Conservation (phyloP, 1,284 basidiomycete species). For the Trichosporon sp. region DNA sequence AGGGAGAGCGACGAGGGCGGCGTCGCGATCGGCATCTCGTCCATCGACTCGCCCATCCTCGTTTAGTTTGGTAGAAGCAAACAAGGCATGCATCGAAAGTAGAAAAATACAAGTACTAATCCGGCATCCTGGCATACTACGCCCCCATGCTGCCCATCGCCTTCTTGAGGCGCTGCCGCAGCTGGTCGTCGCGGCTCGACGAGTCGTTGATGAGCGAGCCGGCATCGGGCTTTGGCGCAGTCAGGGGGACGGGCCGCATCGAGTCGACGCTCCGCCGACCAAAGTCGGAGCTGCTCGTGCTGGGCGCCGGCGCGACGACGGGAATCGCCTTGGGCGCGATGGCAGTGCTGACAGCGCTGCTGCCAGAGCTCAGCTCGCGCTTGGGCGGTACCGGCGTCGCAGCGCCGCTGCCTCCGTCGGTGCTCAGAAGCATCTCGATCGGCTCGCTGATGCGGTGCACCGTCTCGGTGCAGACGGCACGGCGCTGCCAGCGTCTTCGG, state of each 20-base stretch:
- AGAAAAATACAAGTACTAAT: not conserved
- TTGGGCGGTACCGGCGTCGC: conserved; percentile 4
- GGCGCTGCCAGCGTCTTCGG: conserved; percentile 73
- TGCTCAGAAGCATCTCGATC: not conserved
- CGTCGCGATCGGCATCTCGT: conserved; percentile 65
- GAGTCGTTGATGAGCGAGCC: not conserved
- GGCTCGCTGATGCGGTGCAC: conserved; percentile 53
- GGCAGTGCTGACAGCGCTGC: not conserved
- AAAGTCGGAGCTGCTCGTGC: not conserved
- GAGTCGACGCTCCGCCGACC: not conserved
- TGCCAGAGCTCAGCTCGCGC: not conserved
- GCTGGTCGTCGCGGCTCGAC: conserved; percentile 36
- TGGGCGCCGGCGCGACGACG: not conserved
- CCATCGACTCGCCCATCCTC: conserved; percentile 1
- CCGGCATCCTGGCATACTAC: conserved; percentile 15
- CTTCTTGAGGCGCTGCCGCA: conserved; percentile 47
- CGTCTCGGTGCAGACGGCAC: conserved; percentile 69
- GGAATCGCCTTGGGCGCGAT: conserved; percentile 2
- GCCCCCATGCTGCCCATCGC: conserved; percentile 48
- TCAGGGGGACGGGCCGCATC: not conserved
- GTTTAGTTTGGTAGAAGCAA: not conserved
- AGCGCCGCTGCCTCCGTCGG: conserved; percentile 4
- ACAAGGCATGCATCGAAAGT: not conserved
- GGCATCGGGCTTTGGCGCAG: not conserved
- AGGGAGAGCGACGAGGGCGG: conserved; percentile 91